These are phyloP conservation scores for Herpetomonas samuelpessoai DNA, from an alignment of 208 protist species.

Conservation along the genomic window DNA sequence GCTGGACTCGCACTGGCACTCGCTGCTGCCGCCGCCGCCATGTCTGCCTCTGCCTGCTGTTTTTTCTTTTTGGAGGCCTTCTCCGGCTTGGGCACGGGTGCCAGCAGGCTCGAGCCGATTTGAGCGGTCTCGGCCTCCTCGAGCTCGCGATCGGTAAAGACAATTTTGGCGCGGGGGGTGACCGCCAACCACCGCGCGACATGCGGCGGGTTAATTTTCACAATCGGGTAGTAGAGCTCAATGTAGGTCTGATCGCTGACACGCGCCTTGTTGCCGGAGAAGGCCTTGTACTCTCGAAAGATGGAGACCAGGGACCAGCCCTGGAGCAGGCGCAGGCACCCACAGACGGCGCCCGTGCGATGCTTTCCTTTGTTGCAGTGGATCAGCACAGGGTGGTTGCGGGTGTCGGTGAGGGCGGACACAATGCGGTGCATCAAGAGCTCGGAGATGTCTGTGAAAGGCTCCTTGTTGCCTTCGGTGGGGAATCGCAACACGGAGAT, in stretches of 20 bases:
- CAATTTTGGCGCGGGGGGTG: constrained; percentile 38
- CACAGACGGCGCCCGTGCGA: constrained; percentile 95
- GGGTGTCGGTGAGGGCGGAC: constrained; percentile 75
- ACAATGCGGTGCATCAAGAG: constrained; percentile 88
- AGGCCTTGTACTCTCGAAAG: constrained; percentile 95
- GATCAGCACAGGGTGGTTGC: constrained; percentile 96
- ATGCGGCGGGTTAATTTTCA: constrained; percentile 54
- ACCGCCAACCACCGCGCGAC: constrained; percentile 65
- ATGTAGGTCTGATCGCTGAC: constrained; percentile 97
- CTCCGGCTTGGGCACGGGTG: constrained; percentile 31
- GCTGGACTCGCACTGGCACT: not conserved
- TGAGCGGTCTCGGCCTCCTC: constrained; percentile 55
- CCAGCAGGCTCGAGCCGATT: constrained; percentile 58
- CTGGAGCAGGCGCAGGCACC: constrained; percentile 90
- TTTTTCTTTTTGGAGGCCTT: constrained; percentile 7
- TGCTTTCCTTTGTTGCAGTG: constrained; percentile 98
- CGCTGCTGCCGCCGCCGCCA: not conserved
- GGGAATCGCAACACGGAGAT: constrained; percentile 91
- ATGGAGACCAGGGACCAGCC: constrained; percentile 96
- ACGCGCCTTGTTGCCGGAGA: constrained; percentile 93
- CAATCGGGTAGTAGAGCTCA: constrained; percentile 93
- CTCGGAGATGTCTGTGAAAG: constrained; percentile 96
- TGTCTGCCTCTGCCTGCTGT: not conserved
- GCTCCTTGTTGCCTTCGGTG: constrained; percentile 97
- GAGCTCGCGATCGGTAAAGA: constrained; percentile 57